Evolutionary conservation across 306 rosid genomes (phyloP).

Genomic region (Acacia crassicarpa): DNA sequence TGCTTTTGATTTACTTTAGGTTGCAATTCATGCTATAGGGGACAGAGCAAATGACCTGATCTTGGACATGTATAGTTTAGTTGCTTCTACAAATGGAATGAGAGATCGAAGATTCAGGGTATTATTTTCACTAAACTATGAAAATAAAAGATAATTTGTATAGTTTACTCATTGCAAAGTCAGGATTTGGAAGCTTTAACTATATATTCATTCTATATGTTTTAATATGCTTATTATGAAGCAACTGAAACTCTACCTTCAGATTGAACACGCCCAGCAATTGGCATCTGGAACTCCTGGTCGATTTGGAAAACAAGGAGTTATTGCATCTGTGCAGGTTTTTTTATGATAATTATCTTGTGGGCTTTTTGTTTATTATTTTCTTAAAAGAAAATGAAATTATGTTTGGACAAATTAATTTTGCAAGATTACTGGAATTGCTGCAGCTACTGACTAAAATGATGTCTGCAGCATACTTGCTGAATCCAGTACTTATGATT

Average conservation of each 20-base stretch:
- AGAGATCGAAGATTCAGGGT: slow-evolving; percentile 90
- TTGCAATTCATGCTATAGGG: slow-evolving; percentile 92
- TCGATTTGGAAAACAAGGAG: slow-evolving; percentile 63
- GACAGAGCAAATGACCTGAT: slow-evolving; percentile 82
- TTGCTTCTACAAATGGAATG: slow-evolving; percentile 58
- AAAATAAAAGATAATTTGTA: neutral
- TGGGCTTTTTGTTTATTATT: neutral
- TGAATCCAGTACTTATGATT: neutral
- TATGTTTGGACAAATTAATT: neutral
- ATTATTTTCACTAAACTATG: slow-evolving; percentile 22
- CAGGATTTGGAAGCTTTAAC: neutral
- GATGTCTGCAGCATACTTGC: slow-evolving; percentile 11
- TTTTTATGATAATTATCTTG: slow-evolving; percentile 17
- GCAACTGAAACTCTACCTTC: slow-evolving; percentile 35
- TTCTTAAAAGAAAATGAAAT: neutral
- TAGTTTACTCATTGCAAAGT: neutral
- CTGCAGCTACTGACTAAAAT: neutral
- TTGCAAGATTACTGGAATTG: neutral
- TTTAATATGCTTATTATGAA: slow-evolving; percentile 20
- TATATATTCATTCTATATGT: neutral
- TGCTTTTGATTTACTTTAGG: slow-evolving; percentile 49
- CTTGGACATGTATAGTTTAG: slow-evolving; percentile 63
- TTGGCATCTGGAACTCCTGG: slow-evolving; percentile 61
- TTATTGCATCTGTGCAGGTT: slow-evolving; percentile 87
- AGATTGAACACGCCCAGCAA: slow-evolving; percentile 96